phyloP scores from a whole-genome alignment of 352 stramenopile species.

The Aphanomyces astaci region DNA sequence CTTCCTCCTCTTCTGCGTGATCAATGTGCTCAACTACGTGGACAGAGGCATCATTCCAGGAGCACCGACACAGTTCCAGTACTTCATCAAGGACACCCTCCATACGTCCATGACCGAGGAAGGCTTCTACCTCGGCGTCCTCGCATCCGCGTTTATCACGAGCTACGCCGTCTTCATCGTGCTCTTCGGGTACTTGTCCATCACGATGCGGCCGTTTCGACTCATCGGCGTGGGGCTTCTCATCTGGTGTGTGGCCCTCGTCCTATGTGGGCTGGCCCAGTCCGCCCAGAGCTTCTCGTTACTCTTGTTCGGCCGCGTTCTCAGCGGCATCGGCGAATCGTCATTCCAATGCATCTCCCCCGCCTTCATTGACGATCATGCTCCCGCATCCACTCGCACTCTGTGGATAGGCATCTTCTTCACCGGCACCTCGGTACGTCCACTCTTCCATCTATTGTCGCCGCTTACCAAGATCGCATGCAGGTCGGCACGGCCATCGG shows the following conservation, averaged over 20 bases:
- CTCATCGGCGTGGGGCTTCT: constrained; percentile 85
- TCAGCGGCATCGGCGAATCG: constrained; percentile 87
- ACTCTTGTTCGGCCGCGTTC: constrained; percentile 76
- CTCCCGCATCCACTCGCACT: constrained; percentile 50
- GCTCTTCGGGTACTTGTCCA: constrained; percentile 85
- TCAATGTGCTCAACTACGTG: constrained; percentile 93
- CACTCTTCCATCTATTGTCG: not conserved
- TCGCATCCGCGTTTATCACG: constrained; percentile 92
- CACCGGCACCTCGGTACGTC: constrained; percentile 74
- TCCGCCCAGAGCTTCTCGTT: constrained; percentile 79
- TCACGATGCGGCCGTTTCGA: constrained; percentile 82
- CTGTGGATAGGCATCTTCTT: constrained; percentile 91
- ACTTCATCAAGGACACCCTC: constrained; percentile 83
- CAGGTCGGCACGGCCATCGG: constrained; percentile 78
- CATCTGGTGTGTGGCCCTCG: constrained; percentile 84
- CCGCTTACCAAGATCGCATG: not conserved
- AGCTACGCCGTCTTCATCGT: constrained; percentile 89
- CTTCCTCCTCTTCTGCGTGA: constrained; percentile 79
- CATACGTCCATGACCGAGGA: constrained; percentile 37
- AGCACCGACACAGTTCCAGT: constrained; percentile 85
- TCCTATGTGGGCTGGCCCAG: constrained; percentile 79
- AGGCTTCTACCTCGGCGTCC: constrained; percentile 76
- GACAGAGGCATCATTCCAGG: constrained; percentile 94
- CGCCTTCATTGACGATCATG: constrained; percentile 89
- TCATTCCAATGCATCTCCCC: constrained; percentile 90